Base-by-base conservation (phyloP, 129 eudicot genomes). In the Glebionis coronaria region DNA sequence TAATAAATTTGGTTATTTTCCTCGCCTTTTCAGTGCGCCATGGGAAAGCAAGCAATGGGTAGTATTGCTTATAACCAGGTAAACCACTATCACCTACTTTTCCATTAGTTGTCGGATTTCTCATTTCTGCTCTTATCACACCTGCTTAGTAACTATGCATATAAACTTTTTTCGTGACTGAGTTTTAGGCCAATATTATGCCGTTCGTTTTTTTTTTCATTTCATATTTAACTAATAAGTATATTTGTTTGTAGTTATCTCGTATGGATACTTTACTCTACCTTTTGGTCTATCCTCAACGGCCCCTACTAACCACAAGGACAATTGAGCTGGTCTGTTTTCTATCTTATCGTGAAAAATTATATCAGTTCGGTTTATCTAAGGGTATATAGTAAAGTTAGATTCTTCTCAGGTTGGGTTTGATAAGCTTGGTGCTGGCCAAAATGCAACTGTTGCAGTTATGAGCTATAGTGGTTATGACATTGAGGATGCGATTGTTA, bases 1-100 rank as follows among this genome's bases (percentile, higher is more conserved):
- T n/a, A 12, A 5, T 31, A 27, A n/a, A 14, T 59, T 2, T 28
- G 23, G 3, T 29, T 59, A 14, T 35, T 50, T 65, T 11, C 50
- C 35, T 4, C 5, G 0, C 35, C 35, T 28, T 28, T 28, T 3
- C 35, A 90, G 99, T 93, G 99, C 79, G 99, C 99, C 31, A 93
- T 93, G 97, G 99, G 99, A 38, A 93, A 93, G 73, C 99, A 93
- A 86, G 99, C 99, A 31, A 93, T 93, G 99, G 99, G 99, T 20
- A 89, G 89, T 67, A 93, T 93, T 72, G 99, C 99, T 10, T 84
- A 93, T 79, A 93, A 93, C 68, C 95, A 93, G 95, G 98, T 79
- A 79, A 61, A 78, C 38, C 42, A 6, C 21, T 23, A 5, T 54
- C 52, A 7, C 19, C 51, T 47, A 44, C 46, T 14, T 15, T n/a